phyloP scores from a whole-genome alignment of 495 filamentous ascomycete genomes.

The Antarctomyces pellizariae region DNA sequence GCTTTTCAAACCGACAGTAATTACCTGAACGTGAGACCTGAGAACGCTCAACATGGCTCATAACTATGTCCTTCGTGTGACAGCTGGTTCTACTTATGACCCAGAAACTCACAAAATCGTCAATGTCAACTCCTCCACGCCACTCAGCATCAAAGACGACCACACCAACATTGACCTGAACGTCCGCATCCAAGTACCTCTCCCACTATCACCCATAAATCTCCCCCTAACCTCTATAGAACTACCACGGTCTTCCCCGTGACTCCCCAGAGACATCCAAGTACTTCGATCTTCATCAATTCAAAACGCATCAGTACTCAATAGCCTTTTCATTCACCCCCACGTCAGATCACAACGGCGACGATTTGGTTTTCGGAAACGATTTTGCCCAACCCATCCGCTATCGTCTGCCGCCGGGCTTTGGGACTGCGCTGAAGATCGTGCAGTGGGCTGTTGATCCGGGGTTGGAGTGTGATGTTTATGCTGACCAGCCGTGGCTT shows the following conservation, averaged over 20 bases:
- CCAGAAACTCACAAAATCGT: slow-evolving; percentile 37
- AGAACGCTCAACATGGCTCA: slow-evolving; percentile 21
- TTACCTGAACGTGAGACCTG: not conserved
- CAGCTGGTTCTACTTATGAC: slow-evolving; percentile 55
- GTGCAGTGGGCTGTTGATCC: slow-evolving; percentile 78
- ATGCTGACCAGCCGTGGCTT: slow-evolving; percentile 65
- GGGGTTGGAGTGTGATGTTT: slow-evolving; percentile 64
- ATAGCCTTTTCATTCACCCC: slow-evolving; percentile 56
- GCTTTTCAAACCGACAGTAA: not conserved
- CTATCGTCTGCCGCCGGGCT: slow-evolving; percentile 67
- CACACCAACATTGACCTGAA: slow-evolving; percentile 34
- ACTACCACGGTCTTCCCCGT: slow-evolving; percentile 31
- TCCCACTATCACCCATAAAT: slow-evolving; percentile 1
- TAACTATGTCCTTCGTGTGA: slow-evolving; percentile 47
- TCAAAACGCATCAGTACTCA: slow-evolving; percentile 49
- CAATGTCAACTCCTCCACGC: slow-evolving; percentile 39
- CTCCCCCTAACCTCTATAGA: slow-evolving; percentile 6
- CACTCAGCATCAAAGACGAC: slow-evolving; percentile 33
- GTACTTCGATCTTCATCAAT: slow-evolving; percentile 55
- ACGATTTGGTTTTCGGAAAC: slow-evolving; percentile 72
- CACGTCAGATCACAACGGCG: slow-evolving; percentile 34
- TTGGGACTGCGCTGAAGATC: slow-evolving; percentile 53
- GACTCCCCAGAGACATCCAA: slow-evolving; percentile 31
- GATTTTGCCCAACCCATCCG: slow-evolving; percentile 78
- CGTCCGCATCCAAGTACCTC: slow-evolving; percentile 42